Evolutionary conservation across 148 eudicot genomes (phyloP), one percentile per base, ranked within the genome.

Genomic region (Fallopia convolvulus): DNA sequence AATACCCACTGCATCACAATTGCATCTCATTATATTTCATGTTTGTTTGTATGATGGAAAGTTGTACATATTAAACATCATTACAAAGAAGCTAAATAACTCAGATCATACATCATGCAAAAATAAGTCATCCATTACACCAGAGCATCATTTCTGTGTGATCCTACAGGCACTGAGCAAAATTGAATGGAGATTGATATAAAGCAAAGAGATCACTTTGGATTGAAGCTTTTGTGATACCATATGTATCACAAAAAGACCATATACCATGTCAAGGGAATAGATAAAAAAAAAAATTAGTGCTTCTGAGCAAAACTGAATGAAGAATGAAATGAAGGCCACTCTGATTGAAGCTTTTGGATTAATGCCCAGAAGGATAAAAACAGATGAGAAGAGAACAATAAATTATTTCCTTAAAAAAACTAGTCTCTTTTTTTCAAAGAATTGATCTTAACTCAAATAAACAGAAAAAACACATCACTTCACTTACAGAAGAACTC

Each of bases 1-100:
- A 84, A 81, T 92, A 92, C n/a, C 99, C 99, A 82, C 99, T 95
- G 85, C 80, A 80, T 70, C 70, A 75, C 0, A 39, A 52, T 11
- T 50, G 12, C 20, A 26, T 11, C 40, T 74, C 17, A 6, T 74
- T 36, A 74, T 47, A 30, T 56, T 6, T 56, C 39, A 36, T 36
- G 39, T 36, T 36, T 36, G 63, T 44, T 8, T 9, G 15, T 18
- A n/a, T 8, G 63, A 30, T 6, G 63, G 9, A 72, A 6, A 20
- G 23, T 20, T 74, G 13, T 74, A 74, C 40, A 12, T 21, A 18
- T 47, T 39, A 40, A 40, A 7, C 13, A 40, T 41, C n/a, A 72
- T 40, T 40, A 8, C 23, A 44, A 41, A n/a, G 20, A 11, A 21
- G 39, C 55, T 46, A n/a, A 74, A 6, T 48, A 20, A 23, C 7